Evolutionary conservation across 495 filamentous ascomycete species (phyloP).

Genomic region (Trichoderma gamsii): DNA sequence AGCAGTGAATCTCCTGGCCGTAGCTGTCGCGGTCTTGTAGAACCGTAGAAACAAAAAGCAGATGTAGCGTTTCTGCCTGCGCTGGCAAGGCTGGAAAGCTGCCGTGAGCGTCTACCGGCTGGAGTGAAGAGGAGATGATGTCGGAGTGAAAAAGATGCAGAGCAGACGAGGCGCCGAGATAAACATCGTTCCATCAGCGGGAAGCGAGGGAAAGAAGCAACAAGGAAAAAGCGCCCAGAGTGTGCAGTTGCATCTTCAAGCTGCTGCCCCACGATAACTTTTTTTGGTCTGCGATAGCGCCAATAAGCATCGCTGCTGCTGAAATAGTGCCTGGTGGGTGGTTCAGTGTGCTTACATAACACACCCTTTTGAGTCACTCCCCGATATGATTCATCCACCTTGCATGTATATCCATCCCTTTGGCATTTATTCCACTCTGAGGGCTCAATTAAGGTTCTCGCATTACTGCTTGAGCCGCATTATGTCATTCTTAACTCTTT

Average conservation of each 20-base stretch:
- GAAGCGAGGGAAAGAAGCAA: not conserved
- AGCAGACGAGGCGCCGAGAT: slow-evolving; percentile 6
- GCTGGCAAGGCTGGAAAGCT: not conserved
- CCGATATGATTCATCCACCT: no score
- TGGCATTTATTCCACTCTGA: no score
- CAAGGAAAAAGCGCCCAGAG: not conserved
- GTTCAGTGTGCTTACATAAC: no score
- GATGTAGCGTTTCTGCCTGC: not conserved
- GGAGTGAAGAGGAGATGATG: not conserved
- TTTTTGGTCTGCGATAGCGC: not conserved
- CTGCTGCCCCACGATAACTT: not conserved
- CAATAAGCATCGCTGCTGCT: not conserved
- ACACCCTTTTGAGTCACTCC: no score
- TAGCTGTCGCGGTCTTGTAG: not conserved
- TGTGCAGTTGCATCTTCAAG: not conserved
- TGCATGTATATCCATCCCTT: no score
- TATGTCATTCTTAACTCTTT: no score
- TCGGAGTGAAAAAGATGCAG: slow-evolving; percentile 2
- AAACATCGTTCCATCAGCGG: slow-evolving; percentile 9
- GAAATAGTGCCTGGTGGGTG: no score
- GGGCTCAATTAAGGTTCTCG: no score
- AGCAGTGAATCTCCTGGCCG: not conserved
- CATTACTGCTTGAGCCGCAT: no score
- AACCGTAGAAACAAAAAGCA: not conserved
- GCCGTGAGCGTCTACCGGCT: not conserved